Percentiles rank a stretch among this genome's conserved stretches.
phyloP scores from a whole-genome alignment of 1,284 basidiomycete genomes.

The Ustilago shanxiensis region DNA sequence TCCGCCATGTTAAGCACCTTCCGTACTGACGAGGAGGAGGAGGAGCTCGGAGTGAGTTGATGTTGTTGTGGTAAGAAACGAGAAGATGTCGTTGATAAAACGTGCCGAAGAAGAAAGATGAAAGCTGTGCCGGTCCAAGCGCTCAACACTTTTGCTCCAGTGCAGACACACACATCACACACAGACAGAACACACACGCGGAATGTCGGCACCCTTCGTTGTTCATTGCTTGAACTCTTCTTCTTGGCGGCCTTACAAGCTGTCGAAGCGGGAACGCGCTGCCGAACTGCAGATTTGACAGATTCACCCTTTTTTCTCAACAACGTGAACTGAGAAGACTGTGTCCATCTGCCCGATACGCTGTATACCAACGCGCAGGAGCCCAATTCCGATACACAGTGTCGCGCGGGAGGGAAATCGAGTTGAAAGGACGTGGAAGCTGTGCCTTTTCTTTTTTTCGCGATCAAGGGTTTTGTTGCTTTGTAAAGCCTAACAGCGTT shows the following conservation, averaged over 20 bases:
- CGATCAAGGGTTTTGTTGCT: neutral
- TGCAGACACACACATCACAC: neutral
- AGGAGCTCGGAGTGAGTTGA: slow-evolving; percentile 43
- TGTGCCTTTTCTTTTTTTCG: neutral
- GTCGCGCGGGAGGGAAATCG: slow-evolving; percentile 6
- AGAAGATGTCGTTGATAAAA: neutral
- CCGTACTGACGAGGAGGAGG: neutral
- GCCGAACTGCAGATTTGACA: neutral
- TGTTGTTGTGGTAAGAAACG: slow-evolving; percentile 73
- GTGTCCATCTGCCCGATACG: too few species aligned
- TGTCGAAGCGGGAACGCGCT: neutral
- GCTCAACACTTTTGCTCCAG: neutral
- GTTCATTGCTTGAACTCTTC: too few species aligned
- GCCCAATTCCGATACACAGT: slow-evolving; percentile 5
- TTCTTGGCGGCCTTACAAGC: neutral
- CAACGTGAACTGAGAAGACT: neutral
- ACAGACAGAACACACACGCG: too few species aligned
- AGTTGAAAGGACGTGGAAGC: slow-evolving; percentile 13
- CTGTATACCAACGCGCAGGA: slow-evolving; percentile 7
- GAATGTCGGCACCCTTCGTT: neutral
- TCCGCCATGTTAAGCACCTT: slow-evolving; percentile 36
- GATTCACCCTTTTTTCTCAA: too few species aligned
- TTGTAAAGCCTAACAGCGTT: neutral
- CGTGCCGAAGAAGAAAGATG: slow-evolving; percentile 5
- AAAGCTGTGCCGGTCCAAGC: slow-evolving; percentile 2